These are phyloP conservation scores for Rauvolfia tetraphylla DNA, from an alignment of 257 asterid genomes.

Conservation along the genomic window DNA sequence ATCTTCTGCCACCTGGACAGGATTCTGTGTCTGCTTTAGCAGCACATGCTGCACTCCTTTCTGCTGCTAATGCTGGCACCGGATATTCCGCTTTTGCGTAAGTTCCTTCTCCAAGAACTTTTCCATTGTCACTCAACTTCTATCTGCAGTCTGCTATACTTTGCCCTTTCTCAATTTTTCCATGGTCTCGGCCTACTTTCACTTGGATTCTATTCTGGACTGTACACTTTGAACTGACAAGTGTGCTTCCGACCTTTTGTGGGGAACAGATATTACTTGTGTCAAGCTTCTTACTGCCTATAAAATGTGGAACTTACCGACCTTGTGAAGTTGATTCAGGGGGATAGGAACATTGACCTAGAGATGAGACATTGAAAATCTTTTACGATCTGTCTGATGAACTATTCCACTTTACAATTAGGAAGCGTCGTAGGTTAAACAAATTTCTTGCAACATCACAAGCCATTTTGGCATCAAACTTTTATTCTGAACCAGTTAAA, in stretches of 20 bases:
- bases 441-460: no score
- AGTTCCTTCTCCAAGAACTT: slow-evolving; percentile 29
- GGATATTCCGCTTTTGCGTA: slow-evolving; percentile 98
- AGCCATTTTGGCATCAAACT: no score
- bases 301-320: neutral
- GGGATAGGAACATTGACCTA: neutral
- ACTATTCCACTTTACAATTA: neutral
- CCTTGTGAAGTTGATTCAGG: neutral
- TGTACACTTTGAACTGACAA: neutral
- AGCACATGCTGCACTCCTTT: slow-evolving; percentile 64
- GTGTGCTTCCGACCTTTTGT: neutral
- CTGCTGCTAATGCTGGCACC: slow-evolving; percentile 86
- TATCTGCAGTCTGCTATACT: neutral
- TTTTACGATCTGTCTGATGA: neutral
- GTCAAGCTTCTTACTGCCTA: neutral
- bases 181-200: neutral
- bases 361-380: neutral
- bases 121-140: neutral
- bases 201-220: neutral
- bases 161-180: neutral
- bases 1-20: slow-evolving; percentile 36
- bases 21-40: slow-evolving; percentile 58
- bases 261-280: neutral
- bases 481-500: neutral
- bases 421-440: no score